These are phyloP conservation scores for Ogataea allantospora DNA, from an alignment of 805 yeast species.

Conservation along the genomic window DNA sequence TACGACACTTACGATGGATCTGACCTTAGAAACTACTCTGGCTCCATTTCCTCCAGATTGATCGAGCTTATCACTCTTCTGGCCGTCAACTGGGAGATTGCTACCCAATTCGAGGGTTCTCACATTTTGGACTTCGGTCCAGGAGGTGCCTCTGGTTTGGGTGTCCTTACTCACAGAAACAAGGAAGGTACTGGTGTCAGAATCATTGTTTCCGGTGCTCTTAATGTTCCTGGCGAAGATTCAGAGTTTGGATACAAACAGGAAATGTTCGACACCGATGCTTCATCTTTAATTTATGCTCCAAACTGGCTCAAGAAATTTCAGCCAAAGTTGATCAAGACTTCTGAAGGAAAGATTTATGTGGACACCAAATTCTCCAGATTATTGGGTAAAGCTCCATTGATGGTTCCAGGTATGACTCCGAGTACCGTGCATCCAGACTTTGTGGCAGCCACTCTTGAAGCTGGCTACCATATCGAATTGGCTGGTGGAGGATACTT, in stretches of 20 bases:
- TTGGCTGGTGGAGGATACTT: slow-evolving; percentile 99
- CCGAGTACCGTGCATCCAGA: slow-evolving; percentile 96
- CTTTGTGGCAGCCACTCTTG: slow-evolving; percentile 89
- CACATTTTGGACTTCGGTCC: slow-evolving; percentile 98
- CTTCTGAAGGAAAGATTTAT: slow-evolving; percentile 66
- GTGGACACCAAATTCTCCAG: slow-evolving; percentile 95
- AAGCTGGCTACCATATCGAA: slow-evolving; percentile 97
- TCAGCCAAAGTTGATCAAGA: slow-evolving; percentile 82
- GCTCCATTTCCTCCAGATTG: slow-evolving; percentile 64
- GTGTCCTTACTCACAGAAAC: slow-evolving; percentile 93
- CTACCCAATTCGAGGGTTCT: slow-evolving; percentile 78
- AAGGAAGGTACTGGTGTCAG: slow-evolving; percentile 99
- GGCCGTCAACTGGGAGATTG: slow-evolving; percentile 93
- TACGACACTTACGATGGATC: slow-evolving; percentile 85
- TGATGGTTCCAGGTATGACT: slow-evolving; percentile 99
- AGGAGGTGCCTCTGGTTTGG: slow-evolving; percentile 96
- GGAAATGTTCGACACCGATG: slow-evolving; percentile 78
- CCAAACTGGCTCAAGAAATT: slow-evolving; percentile 88
- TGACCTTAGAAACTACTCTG: slow-evolving; percentile 59
- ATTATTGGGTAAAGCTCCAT: slow-evolving; percentile 89
- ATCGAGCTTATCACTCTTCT: slow-evolving; percentile 81
- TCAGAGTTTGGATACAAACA: slow-evolving; percentile 95
- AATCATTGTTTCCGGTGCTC: slow-evolving; percentile 87
- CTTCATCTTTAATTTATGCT: slow-evolving; percentile 70
- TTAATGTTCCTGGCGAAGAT: slow-evolving; percentile 62